Evolutionary conservation across 2,329 filamentous ascomycete species (phyloP).

Genomic region (Colletotrichum eleusines): DNA sequence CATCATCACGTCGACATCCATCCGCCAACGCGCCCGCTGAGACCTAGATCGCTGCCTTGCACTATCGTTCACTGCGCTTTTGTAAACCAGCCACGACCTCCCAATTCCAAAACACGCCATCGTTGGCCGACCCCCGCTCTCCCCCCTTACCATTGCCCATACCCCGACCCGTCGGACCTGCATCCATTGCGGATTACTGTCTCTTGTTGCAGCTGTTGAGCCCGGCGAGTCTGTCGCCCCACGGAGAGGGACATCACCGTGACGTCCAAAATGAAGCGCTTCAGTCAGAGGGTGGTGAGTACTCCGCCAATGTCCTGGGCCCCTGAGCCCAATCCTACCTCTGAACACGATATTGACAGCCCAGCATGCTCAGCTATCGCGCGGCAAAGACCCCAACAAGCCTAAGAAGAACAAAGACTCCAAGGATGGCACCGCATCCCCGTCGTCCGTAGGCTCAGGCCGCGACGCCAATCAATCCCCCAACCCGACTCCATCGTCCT

Average conservation of each 20-base stretch:
- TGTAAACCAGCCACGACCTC: constrained; percentile 6
- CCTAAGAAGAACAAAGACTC: constrained; percentile 81
- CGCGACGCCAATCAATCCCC: constrained; percentile 72
- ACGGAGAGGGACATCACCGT: constrained; percentile 40
- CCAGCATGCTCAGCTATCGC: constrained; percentile 81
- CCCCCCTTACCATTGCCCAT: constrained; percentile 12
- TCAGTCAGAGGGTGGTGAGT: constrained; percentile 97
- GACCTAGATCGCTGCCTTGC: constrained; percentile 6
- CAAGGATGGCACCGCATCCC: constrained; percentile 84
- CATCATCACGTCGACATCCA: constrained; percentile 37
- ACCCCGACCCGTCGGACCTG: constrained; percentile 25
- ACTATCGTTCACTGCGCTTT: constrained; percentile 18
- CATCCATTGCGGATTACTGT: constrained; percentile 28
- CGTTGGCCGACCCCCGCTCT: constrained; percentile 14
- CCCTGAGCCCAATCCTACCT: constrained; percentile 37
- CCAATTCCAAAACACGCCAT: constrained; percentile 1
- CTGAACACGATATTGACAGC: constrained; percentile 56
- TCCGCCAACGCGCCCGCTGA: constrained; percentile 38
- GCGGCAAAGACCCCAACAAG: constrained; percentile 89
- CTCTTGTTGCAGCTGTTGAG: constrained; percentile 32
- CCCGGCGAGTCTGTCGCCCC: constrained; percentile 39
- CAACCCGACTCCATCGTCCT: constrained; percentile 84
- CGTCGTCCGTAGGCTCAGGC: constrained; percentile 67
- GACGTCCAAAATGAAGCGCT: constrained; percentile 87
- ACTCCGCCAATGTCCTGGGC: constrained; percentile 20